These are phyloP conservation scores for Jamesozyma hellenica DNA, from an alignment of 805 yeast genomes.

Conservation along the genomic window DNA sequence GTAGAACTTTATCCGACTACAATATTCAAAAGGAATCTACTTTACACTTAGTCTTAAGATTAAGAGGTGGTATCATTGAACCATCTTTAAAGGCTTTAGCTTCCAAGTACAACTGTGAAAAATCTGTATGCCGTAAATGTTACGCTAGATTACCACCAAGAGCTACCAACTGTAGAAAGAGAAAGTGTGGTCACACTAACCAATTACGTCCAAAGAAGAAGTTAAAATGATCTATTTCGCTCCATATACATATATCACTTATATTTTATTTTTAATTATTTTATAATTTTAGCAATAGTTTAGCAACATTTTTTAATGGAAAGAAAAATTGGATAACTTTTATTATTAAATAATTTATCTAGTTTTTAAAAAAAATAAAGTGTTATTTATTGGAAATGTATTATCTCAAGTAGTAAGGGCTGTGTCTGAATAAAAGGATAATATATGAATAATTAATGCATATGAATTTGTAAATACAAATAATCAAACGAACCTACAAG, in stretches of 20 bases:
- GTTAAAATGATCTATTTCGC: slow-evolving; percentile 60
- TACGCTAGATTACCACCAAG: slow-evolving; percentile 99
- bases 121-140: slow-evolving; percentile 98
- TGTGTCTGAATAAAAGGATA: no score
- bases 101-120: slow-evolving; percentile 99
- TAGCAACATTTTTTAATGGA: slow-evolving; percentile 4
- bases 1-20: slow-evolving; percentile 98
- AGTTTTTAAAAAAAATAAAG: background rate
- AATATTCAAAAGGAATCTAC: slow-evolving; percentile 99
- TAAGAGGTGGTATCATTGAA: slow-evolving; percentile 99
- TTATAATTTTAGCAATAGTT: slow-evolving; percentile 2
- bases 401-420: no score
- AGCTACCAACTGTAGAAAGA: slow-evolving; percentile 99
- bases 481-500: no score
- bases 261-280: slow-evolving; percentile 2
- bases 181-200: slow-evolving; percentile 99
- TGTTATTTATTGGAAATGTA: no score
- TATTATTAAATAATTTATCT: background rate
- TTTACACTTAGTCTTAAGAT: slow-evolving; percentile 88
- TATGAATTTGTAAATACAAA: no score
- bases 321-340: slow-evolving; percentile 1
- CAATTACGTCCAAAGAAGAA: slow-evolving; percentile 99
- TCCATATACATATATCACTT: background rate
- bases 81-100: slow-evolving; percentile 99
- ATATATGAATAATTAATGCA: no score